Evolutionary conservation across 208 protist genomes (phyloP).

Genomic region (Trypanosoma brucei): DNA sequence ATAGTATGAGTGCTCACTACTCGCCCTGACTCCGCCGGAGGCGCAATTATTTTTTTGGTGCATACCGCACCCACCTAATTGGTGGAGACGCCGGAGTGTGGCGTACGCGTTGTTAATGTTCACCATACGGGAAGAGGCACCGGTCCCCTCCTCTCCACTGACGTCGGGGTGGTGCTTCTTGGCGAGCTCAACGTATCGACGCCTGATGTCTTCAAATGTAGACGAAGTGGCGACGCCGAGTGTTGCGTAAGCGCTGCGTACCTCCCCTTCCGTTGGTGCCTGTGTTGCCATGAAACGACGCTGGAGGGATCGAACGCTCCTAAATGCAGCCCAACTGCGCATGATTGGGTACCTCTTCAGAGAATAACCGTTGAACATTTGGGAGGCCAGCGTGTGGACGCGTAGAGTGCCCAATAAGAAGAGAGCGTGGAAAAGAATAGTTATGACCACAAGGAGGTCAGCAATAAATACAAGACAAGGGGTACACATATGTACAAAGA

Average conservation of each 20-base stretch:
- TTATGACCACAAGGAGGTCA: too few relatives aligned
- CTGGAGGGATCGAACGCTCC: conserved; percentile 13
- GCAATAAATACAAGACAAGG: too few relatives aligned
- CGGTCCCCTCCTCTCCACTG: conserved; percentile 16
- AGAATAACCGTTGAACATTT: neutral
- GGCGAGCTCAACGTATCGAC: conserved; percentile 73
- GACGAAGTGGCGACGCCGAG: conserved; percentile 50
- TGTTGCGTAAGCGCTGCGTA: conserved; percentile 61
- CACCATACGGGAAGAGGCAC: conserved; percentile 54
- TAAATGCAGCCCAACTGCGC: conserved; percentile 11
- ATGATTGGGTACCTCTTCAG: conserved; percentile 4
- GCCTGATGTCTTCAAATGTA: conserved; percentile 69
- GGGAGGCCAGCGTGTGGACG: neutral
- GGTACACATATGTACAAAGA: too few relatives aligned
- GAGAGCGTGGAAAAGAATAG: too few relatives aligned
- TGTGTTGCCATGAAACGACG: conserved; percentile 10
- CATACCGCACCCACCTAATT: conserved; percentile 26
- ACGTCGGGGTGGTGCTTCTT: conserved; percentile 90
- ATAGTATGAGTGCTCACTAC: conserved; percentile 39
- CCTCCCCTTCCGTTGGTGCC: conserved; percentile 68
- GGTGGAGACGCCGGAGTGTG: conserved; percentile 68
- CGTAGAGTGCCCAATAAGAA: too few relatives aligned
- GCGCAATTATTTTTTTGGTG: neutral
- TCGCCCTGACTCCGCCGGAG: neutral
- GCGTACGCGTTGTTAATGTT: conserved; percentile 86